Evolutionary conservation across 768 basidiomycete species (phyloP).

Genomic region (Serendipita sp.): DNA sequence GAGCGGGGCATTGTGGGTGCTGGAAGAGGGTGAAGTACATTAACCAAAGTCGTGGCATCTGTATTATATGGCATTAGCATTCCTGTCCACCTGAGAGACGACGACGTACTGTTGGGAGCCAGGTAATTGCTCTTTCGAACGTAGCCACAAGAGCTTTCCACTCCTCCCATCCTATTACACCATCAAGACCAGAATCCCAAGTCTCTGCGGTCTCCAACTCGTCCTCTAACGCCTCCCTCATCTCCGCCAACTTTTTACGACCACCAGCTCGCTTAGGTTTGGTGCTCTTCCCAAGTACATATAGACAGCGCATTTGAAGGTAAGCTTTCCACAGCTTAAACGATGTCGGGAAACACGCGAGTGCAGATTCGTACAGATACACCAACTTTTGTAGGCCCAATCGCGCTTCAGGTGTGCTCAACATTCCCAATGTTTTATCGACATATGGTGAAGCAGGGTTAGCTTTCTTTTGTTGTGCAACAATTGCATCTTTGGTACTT

Average conservation of each 20-base stretch:
- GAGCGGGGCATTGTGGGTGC: slow-evolving; percentile 76
- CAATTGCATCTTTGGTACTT: slow-evolving; percentile 50
- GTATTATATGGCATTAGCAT: slow-evolving; percentile 7
- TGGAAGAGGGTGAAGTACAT: slow-evolving; percentile 81
- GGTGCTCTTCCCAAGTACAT: slow-evolving; percentile 64
- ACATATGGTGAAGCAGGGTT: slow-evolving; percentile 30
- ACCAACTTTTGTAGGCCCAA: slow-evolving; percentile 67
- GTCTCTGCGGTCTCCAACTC: slow-evolving; percentile 62
- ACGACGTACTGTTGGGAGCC: slow-evolving; percentile 66
- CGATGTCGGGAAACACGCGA: slow-evolving; percentile 69
- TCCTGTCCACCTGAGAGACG: neutral
- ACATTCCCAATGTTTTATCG: slow-evolving; percentile 46
- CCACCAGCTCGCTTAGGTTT: slow-evolving; percentile 67
- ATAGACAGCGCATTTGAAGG: slow-evolving; percentile 63
- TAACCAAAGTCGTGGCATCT: slow-evolving; percentile 91
- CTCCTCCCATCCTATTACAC: slow-evolving; percentile 87
- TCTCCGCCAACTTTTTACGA: slow-evolving; percentile 80
- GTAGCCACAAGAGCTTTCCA: slow-evolving; percentile 80
- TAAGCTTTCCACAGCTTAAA: slow-evolving; percentile 97
- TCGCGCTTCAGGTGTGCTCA: slow-evolving; percentile 56
- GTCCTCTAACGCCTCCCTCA: slow-evolving; percentile 78
- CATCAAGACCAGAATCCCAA: slow-evolving; percentile 78
- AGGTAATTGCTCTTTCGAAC: slow-evolving; percentile 88
- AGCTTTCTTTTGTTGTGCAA: slow-evolving; percentile 40
- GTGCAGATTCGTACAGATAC: slow-evolving; percentile 87